These are phyloP conservation scores for Paracoccidioides lutzii DNA, from an alignment of 2,329 filamentous ascomycete genomes.

Conservation along the genomic window DNA sequence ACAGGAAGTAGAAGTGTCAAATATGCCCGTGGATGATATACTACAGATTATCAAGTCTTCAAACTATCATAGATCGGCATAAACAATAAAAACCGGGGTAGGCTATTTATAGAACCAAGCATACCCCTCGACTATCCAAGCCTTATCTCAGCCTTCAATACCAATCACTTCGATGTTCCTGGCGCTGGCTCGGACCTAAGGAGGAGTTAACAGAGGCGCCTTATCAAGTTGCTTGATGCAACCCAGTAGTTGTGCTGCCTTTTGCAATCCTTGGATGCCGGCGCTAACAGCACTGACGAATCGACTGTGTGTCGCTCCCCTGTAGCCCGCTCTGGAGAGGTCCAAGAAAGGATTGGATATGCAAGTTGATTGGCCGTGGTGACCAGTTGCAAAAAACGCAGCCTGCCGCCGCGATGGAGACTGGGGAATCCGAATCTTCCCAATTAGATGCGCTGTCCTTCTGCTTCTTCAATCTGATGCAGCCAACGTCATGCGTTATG, in stretches of 20 bases:
- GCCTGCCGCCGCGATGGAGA: neutral
- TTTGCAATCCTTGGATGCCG: neutral
- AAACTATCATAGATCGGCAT: too few relatives aligned
- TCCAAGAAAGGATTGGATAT: neutral
- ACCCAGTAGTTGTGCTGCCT: neutral
- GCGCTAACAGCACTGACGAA: neutral
- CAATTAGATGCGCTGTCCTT: neutral
- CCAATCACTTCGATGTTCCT: conserved; percentile 1
- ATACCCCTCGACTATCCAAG: too few relatives aligned
- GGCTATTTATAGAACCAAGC: neutral
- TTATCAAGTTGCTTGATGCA: too few relatives aligned
- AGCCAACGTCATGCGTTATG: neutral
- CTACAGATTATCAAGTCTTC: too few relatives aligned
- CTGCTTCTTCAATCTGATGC: too few relatives aligned
- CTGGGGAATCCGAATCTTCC: neutral
- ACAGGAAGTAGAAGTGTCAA: too few relatives aligned
- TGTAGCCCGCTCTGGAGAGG: neutral
- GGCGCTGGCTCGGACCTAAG: too few relatives aligned
- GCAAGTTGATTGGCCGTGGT: neutral
- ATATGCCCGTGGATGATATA: too few relatives aligned
- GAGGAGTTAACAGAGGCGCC: too few relatives aligned
- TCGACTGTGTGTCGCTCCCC: neutral
- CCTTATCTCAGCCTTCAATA: neutral
- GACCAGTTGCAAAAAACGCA: too few relatives aligned
- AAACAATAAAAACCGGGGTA: neutral